These are phyloP conservation scores for Apiospora koreana DNA, from an alignment of 2,329 filamentous ascomycete species.

Conservation along the genomic window DNA sequence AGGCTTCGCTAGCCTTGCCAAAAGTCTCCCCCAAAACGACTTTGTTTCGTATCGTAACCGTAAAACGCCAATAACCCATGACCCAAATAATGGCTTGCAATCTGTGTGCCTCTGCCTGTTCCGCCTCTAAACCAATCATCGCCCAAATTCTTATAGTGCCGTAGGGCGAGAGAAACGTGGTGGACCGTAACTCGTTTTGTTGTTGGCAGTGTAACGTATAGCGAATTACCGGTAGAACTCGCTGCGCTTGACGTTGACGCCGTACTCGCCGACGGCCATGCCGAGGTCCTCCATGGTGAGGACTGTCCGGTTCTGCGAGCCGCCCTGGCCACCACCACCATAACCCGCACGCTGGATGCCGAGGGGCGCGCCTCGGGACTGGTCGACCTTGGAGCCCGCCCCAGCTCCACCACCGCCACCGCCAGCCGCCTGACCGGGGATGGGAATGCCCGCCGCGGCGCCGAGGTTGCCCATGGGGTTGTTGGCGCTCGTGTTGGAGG, in stretches of 20 bases:
- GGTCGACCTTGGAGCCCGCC: slow-evolving; percentile 56
- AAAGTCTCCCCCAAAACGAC: neutral
- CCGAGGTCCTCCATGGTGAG: slow-evolving; percentile 98
- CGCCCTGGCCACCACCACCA: slow-evolving; percentile 86
- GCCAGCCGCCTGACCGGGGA: slow-evolving; percentile 60
- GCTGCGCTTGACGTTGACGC: slow-evolving; percentile 94
- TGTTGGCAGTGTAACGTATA: neutral
- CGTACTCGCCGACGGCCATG: slow-evolving; percentile 97
- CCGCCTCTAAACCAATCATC: neutral
- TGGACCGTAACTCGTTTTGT: neutral
- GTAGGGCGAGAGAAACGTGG: neutral
- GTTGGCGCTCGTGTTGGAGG: slow-evolving; percentile 83
- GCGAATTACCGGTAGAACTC: slow-evolving; percentile 81
- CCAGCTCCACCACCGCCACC: slow-evolving; percentile 66
- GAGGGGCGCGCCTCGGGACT: slow-evolving; percentile 60
- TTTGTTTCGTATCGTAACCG: neutral
- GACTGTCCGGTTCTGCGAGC: slow-evolving; percentile 87
- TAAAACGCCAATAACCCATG: slow-evolving; percentile 10
- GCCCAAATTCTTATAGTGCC: neutral
- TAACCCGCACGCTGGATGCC: slow-evolving; percentile 78
- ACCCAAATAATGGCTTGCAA: neutral
- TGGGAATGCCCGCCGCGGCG: slow-evolving; percentile 69
- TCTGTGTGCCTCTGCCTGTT: neutral
- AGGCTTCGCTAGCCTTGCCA: neutral
- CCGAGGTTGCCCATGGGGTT: slow-evolving; percentile 89